phyloP scores from a whole-genome alignment of 345 rosid genomes.

The Camelina sativa region DNA sequence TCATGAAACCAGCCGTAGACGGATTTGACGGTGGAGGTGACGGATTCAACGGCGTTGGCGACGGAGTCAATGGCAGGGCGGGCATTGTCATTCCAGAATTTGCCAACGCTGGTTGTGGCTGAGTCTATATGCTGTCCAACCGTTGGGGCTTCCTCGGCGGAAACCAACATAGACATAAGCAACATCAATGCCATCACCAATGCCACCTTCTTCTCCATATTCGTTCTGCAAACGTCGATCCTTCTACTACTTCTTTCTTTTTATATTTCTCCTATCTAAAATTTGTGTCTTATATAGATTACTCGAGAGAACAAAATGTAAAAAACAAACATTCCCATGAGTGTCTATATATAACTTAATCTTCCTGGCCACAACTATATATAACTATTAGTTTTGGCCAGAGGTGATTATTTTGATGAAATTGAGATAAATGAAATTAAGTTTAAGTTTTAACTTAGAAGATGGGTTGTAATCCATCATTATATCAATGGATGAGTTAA shows the following conservation, averaged over 20 bases:
- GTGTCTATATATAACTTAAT: constrained; percentile 32
- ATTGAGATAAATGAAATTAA: constrained; percentile 4
- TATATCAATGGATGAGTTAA: background rate
- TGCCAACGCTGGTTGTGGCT: constrained; percentile 22
- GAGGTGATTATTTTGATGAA: constrained; percentile 15
- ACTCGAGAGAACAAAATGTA: constrained; percentile 13
- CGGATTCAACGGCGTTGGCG: background rate
- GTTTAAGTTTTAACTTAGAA: constrained; percentile 5
- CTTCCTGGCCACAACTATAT: constrained; percentile 29
- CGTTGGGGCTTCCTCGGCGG: constrained; percentile 42
- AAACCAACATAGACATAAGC: constrained; percentile 23
- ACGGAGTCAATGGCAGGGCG: constrained; percentile 31
- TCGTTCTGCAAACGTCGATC: background rate
- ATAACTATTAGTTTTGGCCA: constrained; percentile 29
- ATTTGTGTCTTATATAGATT: background rate
- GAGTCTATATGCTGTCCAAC: constrained; percentile 39
- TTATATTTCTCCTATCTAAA: background rate
- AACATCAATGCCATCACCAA: constrained; percentile 43
- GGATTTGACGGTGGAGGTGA: constrained; percentile 38
- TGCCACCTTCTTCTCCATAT: constrained; percentile 43
- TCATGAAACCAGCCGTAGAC: constrained; percentile 35
- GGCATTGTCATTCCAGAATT: constrained; percentile 38
- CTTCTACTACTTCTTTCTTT: background rate
- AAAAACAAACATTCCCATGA: background rate
- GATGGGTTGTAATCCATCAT: constrained; percentile 17